These are phyloP conservation scores for Extremus antarcticus DNA, from an alignment of 495 filamentous ascomycete genomes.

Conservation along the genomic window DNA sequence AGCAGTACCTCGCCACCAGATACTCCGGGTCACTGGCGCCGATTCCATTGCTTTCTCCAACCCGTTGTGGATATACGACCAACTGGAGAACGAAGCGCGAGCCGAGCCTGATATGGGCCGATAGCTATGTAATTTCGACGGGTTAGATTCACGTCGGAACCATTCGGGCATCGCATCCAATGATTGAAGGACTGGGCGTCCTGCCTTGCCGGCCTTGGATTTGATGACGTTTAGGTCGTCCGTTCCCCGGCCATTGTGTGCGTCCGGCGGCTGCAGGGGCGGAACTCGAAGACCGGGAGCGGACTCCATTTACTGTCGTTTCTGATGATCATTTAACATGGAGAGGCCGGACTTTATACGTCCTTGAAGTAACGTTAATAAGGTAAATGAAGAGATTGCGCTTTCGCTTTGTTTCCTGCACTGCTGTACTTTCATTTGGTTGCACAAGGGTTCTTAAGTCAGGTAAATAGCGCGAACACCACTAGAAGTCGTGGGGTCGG, in stretches of 20 bases:
- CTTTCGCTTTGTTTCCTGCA: no score
- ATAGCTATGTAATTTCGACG: constrained; percentile 26
- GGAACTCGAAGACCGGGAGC: no score
- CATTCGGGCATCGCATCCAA: constrained; percentile 30
- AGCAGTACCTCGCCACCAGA: no score
- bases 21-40: background rate
- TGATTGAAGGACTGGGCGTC: constrained; percentile 23
- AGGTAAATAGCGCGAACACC: no score
- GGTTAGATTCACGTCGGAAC: constrained; percentile 22
- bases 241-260: constrained; percentile 20
- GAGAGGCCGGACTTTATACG: no score
- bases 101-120: constrained; percentile 28
- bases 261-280: constrained; percentile 16
- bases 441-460: no score
- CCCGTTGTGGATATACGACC: constrained; percentile 30
- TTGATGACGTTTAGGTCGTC: constrained; percentile 4
- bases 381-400: no score
- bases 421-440: no score
- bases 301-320: no score
- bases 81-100: constrained; percentile 27
- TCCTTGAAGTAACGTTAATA: no score
- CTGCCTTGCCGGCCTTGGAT: constrained; percentile 11
- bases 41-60: constrained; percentile 20
- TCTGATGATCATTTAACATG: no score
- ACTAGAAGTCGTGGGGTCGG: no score